Evolutionary conservation across 148 eudicot species (phyloP).

Genomic region (Limonium bicolor): DNA sequence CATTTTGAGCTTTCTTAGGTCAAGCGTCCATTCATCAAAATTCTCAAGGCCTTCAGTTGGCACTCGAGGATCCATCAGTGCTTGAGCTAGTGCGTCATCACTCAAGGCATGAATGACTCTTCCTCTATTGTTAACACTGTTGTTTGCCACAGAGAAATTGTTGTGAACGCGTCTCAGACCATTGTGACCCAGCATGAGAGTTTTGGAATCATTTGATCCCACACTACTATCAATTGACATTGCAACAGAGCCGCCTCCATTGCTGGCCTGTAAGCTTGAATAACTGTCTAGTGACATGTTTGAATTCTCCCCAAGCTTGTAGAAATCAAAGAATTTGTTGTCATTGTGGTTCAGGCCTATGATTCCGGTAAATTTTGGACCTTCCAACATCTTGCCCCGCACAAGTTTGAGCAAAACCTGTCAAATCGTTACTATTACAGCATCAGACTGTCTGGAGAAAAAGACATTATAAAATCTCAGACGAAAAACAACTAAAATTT

Average conservation of each 20-base stretch:
- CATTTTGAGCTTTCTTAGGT: slow-evolving; percentile 81
- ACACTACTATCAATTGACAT: slow-evolving; percentile 96
- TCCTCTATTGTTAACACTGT: slow-evolving; percentile 61
- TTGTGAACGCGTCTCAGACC: slow-evolving; percentile 62
- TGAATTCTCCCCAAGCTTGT: slow-evolving; percentile 83
- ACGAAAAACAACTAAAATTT: slow-evolving; percentile 1
- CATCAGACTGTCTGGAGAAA: slow-evolving; percentile 1
- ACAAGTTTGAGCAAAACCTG: slow-evolving; percentile 8
- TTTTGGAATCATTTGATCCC: slow-evolving; percentile 84
- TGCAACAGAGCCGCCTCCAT: slow-evolving; percentile 89
- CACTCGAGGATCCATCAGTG: slow-evolving; percentile 61
- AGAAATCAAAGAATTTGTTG: slow-evolving; percentile 60
- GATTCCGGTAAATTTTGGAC: slow-evolving; percentile 61
- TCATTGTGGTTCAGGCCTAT: slow-evolving; percentile 58
- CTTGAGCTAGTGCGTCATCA: slow-evolving; percentile 87
- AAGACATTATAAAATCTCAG: neutral
- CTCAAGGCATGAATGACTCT: slow-evolving; percentile 68
- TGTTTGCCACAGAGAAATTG: slow-evolving; percentile 47
- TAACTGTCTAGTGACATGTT: slow-evolving; percentile 84
- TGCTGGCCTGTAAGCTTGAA: slow-evolving; percentile 66
- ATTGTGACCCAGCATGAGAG: slow-evolving; percentile 69
- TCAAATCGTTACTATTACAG: neutral
- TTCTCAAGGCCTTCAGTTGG: slow-evolving; percentile 72
- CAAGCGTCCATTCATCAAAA: slow-evolving; percentile 93
- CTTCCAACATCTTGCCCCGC: slow-evolving; percentile 69